Percentiles rank a stretch among this genome's conserved stretches.
Evolutionary conservation across 2,329 filamentous ascomycete genomes (phyloP).

Genomic region (Trichoderma koningii): DNA sequence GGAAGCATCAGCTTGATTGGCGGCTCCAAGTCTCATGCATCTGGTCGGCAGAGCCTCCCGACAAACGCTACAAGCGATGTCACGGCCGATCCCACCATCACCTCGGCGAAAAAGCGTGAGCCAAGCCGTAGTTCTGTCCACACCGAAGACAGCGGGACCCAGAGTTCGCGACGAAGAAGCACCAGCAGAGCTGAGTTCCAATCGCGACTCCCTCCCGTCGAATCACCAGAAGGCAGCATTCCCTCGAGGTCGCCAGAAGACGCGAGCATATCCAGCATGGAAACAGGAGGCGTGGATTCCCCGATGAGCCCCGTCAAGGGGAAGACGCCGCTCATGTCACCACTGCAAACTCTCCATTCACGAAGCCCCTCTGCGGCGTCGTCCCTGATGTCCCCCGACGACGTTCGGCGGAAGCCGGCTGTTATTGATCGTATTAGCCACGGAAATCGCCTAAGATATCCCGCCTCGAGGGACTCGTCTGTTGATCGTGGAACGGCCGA

Average conservation of each 20-base stretch:
- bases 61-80: slow-evolving; percentile 48
- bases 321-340: slow-evolving; percentile 37
- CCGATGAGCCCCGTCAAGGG: slow-evolving; percentile 45
- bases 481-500: slow-evolving; percentile 59
- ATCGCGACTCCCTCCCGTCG: slow-evolving; percentile 40
- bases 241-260: slow-evolving; percentile 44
- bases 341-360: slow-evolving; percentile 42
- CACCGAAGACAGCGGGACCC: slow-evolving; percentile 48
- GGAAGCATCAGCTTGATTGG: slow-evolving; percentile 52
- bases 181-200: slow-evolving; percentile 48
- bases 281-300: slow-evolving; percentile 49
- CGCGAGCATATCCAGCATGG: slow-evolving; percentile 46
- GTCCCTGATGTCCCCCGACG: slow-evolving; percentile 43
- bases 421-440: slow-evolving; percentile 59
- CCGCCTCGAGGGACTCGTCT: slow-evolving; percentile 60
- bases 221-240: slow-evolving; percentile 40
- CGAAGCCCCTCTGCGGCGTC: slow-evolving; percentile 41
- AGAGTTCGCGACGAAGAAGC: slow-evolving; percentile 45
- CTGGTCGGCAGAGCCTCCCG: slow-evolving; percentile 45
- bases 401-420: slow-evolving; percentile 49
- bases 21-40: slow-evolving; percentile 46
- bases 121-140: slow-evolving; percentile 46
- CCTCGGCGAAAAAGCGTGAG: slow-evolving; percentile 50
- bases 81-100: slow-evolving; percentile 48
- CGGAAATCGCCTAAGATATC: slow-evolving; percentile 46